A percentile compares a stretch with the other conserved stretches of the same genome.
These are phyloP conservation scores for Quercus tomentella DNA, from an alignment of 331 rosid genomes.

Conservation along the genomic window DNA sequence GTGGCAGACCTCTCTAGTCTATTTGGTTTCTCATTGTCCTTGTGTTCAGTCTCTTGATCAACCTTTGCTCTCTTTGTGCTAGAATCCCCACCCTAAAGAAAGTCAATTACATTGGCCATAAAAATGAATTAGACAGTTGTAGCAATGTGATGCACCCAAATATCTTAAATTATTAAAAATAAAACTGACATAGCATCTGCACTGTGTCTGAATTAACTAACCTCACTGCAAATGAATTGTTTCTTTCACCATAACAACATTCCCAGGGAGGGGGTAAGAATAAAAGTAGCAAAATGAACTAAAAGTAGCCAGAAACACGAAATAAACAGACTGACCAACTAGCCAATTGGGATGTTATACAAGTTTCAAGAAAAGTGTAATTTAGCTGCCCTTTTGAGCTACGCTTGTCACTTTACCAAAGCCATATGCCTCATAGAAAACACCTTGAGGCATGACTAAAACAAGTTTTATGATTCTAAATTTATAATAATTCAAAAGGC, in stretches of 20 bases:
- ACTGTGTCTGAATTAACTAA: not conserved
- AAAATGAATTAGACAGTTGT: not conserved
- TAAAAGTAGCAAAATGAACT: not conserved
- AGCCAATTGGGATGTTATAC: not conserved
- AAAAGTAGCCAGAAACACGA: not conserved
- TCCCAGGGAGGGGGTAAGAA: not conserved
- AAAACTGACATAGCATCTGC: not conserved
- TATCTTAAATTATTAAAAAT: not conserved
- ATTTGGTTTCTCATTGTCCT: conserved; percentile 25
- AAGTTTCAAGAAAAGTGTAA: not conserved
- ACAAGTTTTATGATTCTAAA: not conserved
- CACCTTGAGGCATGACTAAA: not conserved
- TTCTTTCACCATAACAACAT: not conserved
- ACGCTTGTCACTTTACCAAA: not conserved
- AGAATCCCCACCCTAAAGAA: conserved; percentile 58
- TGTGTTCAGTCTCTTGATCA: conserved; percentile 51
- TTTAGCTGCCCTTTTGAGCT: not conserved
- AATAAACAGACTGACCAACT: not conserved
- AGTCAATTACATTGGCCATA: not conserved
- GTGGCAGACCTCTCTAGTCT: conserved; percentile 28
- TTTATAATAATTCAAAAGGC: not conserved
- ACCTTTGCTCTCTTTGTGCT: conserved; percentile 55
- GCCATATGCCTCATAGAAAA: not conserved
- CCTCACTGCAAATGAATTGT: not conserved
- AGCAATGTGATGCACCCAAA: not conserved